phyloP scores from a whole-genome alignment of 352 stramenopile genomes.

The Elongisporangium anandrum region DNA sequence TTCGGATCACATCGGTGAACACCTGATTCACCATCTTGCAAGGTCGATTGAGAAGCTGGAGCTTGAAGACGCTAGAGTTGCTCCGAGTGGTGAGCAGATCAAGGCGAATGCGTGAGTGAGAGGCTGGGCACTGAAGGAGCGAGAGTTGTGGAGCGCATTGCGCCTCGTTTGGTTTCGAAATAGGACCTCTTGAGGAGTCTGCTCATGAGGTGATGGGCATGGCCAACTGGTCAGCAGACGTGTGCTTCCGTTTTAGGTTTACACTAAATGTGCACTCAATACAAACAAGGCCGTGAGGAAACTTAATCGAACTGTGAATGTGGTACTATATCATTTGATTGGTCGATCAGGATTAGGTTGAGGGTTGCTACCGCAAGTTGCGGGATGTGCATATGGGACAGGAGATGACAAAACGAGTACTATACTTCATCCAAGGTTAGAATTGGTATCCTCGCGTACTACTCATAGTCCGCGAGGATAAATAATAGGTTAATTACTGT shows the following conservation, averaged over 20 bases:
- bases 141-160: neutral
- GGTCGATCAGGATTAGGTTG: neutral
- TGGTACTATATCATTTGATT: neutral
- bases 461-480: neutral
- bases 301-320: neutral
- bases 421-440: neutral
- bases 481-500: neutral
- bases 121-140: neutral
- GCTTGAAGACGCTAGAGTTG: neutral
- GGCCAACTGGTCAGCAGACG: neutral
- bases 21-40: neutral
- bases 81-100: neutral
- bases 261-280: neutral
- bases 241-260: neutral
- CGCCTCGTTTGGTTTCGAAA: neutral
- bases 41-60: too few relatives aligned
- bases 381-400: neutral
- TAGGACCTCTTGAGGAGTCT: neutral
- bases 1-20: neutral
- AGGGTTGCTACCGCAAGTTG: neutral
- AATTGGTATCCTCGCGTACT: neutral
- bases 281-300: neutral
- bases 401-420: neutral
- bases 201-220: neutral
- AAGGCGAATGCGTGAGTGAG: neutral